phyloP scores from a whole-genome alignment of 495 filamentous ascomycete genomes.

The Astrothelium macrocarpum region DNA sequence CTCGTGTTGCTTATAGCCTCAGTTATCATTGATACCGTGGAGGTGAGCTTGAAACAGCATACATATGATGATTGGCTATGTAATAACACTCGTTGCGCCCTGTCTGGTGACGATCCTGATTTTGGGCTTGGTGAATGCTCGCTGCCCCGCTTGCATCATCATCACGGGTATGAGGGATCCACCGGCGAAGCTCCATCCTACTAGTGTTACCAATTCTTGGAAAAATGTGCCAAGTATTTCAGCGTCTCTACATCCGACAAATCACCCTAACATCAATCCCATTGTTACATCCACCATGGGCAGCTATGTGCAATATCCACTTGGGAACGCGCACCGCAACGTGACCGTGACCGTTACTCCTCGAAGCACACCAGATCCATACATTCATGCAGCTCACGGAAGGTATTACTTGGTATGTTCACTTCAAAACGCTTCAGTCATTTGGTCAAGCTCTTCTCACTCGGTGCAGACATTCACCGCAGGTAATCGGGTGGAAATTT shows the following conservation, averaged over 20 bases:
- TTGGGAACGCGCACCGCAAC: not conserved
- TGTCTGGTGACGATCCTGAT: not conserved
- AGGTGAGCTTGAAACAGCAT: not conserved
- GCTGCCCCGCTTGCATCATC: slow-evolving; percentile 2
- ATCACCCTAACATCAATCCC: not conserved
- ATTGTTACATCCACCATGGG: not conserved
- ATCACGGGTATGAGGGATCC: too few relatives aligned
- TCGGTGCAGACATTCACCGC: slow-evolving; percentile 25
- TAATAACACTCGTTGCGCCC: not conserved
- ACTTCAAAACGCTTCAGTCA: not conserved
- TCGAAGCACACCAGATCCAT: slow-evolving; percentile 1
- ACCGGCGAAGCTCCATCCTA: not conserved
- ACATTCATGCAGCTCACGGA: not conserved
- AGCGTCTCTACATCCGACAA: not conserved
- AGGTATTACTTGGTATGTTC: not conserved
- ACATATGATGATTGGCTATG: not conserved
- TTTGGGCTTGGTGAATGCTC: not conserved
- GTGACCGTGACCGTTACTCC: not conserved
- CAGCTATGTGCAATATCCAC: not conserved
- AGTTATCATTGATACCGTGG: not conserved
- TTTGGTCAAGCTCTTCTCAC: not conserved
- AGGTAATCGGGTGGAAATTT: slow-evolving; percentile 27
- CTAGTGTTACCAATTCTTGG: not conserved
- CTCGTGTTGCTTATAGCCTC: not conserved
- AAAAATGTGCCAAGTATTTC: not conserved